Conservation (phyloP, 2,329 filamentous ascomycete species). For the Balansia obtecta region DNA sequence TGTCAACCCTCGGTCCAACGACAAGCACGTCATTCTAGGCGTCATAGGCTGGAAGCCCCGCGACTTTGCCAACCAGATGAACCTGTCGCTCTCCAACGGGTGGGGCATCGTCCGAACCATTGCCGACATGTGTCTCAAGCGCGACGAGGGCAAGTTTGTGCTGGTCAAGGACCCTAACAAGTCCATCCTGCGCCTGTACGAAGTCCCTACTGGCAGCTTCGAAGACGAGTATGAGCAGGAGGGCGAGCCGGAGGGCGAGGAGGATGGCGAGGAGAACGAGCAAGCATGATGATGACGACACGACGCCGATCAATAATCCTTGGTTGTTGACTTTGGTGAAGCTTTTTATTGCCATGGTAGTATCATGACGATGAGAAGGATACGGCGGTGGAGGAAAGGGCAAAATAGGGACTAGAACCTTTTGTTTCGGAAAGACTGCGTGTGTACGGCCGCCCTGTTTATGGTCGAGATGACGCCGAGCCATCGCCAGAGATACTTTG, state of each 20-base stretch:
- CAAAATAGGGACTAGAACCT: too few relatives aligned
- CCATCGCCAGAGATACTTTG: too few relatives aligned
- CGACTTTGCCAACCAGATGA: constrained; percentile 97
- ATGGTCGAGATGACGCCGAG: too few relatives aligned
- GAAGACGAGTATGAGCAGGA: constrained; percentile 78
- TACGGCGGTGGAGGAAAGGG: too few relatives aligned
- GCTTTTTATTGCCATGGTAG: too few relatives aligned
- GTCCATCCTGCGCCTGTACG: constrained; percentile 83
- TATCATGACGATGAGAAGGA: too few relatives aligned
- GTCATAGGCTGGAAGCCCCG: constrained; percentile 96
- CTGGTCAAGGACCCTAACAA: constrained; percentile 92
- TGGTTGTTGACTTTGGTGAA: not conserved
- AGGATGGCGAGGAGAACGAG: constrained; percentile 22
- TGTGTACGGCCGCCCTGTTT: too few relatives aligned
- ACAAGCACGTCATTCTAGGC: constrained; percentile 89
- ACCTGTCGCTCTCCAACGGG: constrained; percentile 88
- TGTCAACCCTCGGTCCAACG: constrained; percentile 79
- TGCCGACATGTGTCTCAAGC: constrained; percentile 79
- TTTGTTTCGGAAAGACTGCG: too few relatives aligned
- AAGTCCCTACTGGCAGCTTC: constrained; percentile 76
- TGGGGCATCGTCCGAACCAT: constrained; percentile 99
- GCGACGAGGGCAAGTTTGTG: constrained; percentile 70
- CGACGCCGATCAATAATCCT: not conserved
- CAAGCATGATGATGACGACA: constrained; percentile 9
- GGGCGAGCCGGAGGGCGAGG: constrained; percentile 38